Conservation (phyloP, 306 rosid species). For the Citrullus colocynthis region DNA sequence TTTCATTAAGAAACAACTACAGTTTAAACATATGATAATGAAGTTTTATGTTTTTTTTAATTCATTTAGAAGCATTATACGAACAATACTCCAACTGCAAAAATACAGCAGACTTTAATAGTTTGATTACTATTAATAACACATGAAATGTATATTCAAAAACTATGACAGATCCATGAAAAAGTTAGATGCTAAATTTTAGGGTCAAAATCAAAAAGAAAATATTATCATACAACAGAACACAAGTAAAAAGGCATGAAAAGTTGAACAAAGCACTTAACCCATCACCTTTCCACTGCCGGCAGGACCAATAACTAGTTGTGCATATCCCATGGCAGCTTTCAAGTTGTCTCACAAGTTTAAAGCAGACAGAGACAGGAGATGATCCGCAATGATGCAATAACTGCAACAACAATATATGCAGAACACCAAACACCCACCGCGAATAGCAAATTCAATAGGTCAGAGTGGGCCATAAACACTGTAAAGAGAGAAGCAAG, state of each 20-base stretch:
- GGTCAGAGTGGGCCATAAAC: constrained; percentile 36
- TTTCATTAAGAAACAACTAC: background rate
- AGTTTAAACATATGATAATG: background rate
- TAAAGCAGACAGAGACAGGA: constrained; percentile 22
- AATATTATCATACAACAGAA: background rate
- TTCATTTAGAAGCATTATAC: background rate
- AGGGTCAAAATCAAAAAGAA: background rate
- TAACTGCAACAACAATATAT: constrained; percentile 43
- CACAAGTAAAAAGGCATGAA: background rate
- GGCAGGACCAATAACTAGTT: constrained; percentile 57
- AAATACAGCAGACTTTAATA: background rate
- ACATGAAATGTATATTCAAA: background rate
- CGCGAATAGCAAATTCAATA: constrained; percentile 33
- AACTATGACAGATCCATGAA: background rate
- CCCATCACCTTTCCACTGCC: constrained; percentile 69
- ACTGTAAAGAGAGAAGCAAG: background rate
- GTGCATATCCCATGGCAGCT: constrained; percentile 46
- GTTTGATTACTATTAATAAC: background rate
- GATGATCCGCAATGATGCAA: constrained; percentile 39
- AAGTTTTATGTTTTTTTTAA: background rate
- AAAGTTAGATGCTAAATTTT: background rate
- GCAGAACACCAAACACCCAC: constrained; percentile 43
- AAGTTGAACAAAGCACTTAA: background rate
- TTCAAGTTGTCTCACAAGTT: constrained; percentile 4
- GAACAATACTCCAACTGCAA: background rate